Evolutionary conservation across 257 asterid genomes (phyloP), one percentile per base, ranked within the genome.

Genomic region (Misopates orontium): DNA sequence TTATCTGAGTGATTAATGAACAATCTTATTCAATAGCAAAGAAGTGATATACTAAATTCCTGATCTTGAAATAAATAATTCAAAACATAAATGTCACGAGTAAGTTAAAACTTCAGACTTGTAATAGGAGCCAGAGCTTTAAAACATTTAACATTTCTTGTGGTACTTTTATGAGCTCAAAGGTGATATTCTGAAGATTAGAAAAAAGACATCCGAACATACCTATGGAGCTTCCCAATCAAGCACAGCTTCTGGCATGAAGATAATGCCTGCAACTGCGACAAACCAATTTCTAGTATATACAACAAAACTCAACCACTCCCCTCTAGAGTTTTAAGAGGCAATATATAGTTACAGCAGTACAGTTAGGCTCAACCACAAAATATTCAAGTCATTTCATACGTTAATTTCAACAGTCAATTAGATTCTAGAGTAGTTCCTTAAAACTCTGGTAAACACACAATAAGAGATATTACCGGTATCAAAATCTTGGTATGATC

Each of bases 91-190:
- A 56, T 53, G 45, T 19, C 54, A 25, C 24, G 62, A 62, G 36
- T 56, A 18, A 31, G 64, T 50, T 63, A 55, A 60, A 68, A 13
- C 32, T 64, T 45, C 55, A 61, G 62, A 54, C 64, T 57, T 47
- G 39, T 48, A 54, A 20, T 23, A 22, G 59, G 56, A 54, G 22
- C 56, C 56, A 68, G 25, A 13, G 74, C 49, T 52, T 45, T 18
- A 21, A 21, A 12, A 40, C 49, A 21, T 36, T 28, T 72, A 19
- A 20, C 31, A 41, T 14, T 56, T 65, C 36, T 23, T 23, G 7
- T 0, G 55, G 18, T 60, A 54, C 21, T 56, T 17, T 31, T 10
- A 40, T 66, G 42, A 8, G 17, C 41, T 44, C 13, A 58, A 23
- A 42, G 64, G 44, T 51, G 28, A 73, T 63, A 52, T 50, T 50